Percentiles rank a stretch among this genome's conserved stretches.
phyloP scores from a whole-genome alignment of 768 basidiomycete species.

The Trametes maxima region DNA sequence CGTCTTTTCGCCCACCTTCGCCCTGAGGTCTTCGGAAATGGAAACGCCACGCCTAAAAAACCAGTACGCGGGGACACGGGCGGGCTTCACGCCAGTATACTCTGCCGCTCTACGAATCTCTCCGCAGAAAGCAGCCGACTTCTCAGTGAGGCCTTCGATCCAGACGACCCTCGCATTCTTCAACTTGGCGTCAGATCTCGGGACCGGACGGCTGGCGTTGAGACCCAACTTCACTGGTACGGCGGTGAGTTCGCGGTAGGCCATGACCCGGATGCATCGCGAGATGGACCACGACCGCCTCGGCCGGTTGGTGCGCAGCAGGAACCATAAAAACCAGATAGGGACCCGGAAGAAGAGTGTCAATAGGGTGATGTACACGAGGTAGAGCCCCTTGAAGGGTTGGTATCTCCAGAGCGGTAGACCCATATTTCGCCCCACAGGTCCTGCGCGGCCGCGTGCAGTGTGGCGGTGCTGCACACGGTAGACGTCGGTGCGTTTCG shows the following conservation, averaged over 20 bases:
- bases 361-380: conserved; percentile 8
- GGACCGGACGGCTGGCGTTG: background rate
- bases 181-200: background rate
- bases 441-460: background rate
- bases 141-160: conserved; percentile 37
- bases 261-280: conserved; percentile 13
- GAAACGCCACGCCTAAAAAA: conserved; percentile 6
- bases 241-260: background rate
- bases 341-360: conserved; percentile 15
- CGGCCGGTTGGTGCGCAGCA: conserved; percentile 8
- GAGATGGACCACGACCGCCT: conserved; percentile 15
- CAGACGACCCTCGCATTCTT: conserved; percentile 31
- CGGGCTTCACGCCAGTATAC: conserved; percentile 16
- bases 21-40: background rate
- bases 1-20: conserved; percentile 12
- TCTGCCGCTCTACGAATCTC: conserved; percentile 19
- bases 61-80: conserved; percentile 26
- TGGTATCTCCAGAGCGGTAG: conserved; percentile 6
- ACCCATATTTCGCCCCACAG: background rate
- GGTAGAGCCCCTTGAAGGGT: conserved; percentile 23
- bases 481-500: background rate
- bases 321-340: conserved; percentile 17
- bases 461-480: background rate
- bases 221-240: conserved; percentile 1
- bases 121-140: conserved; percentile 24